Conservation (phyloP, 108 stramenopile species). For the Fragilaria crotonensis region DNA sequence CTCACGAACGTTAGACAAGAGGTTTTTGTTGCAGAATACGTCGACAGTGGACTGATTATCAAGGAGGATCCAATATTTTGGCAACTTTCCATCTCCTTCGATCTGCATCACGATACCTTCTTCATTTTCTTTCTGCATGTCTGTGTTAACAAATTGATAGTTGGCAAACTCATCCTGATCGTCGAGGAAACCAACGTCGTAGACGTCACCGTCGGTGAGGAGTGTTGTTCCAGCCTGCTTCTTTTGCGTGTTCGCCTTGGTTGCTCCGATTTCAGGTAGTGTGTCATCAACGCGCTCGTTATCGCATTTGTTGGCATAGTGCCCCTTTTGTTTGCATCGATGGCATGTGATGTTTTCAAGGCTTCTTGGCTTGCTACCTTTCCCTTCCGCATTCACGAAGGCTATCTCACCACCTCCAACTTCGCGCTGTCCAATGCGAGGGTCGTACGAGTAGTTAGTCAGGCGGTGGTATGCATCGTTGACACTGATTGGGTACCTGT, state of each 20-base stretch:
- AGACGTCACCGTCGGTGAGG: too few species aligned
- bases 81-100: background rate
- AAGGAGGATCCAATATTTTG: constrained; percentile 13
- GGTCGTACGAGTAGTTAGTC: background rate
- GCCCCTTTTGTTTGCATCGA: constrained; percentile 6
- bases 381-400: background rate
- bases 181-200: too few species aligned
- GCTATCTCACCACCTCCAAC: background rate
- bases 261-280: too few species aligned
- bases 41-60: constrained; percentile 38
- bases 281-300: too few species aligned
- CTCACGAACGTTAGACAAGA: constrained; percentile 16
- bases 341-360: background rate
- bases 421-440: background rate
- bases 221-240: too few species aligned
- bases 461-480: constrained; percentile 11
- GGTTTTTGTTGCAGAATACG: too few species aligned
- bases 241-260: too few species aligned
- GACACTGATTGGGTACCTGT: constrained; percentile 22
- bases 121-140: too few species aligned
- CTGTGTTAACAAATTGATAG: too few species aligned
- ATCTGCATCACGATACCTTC: too few species aligned
- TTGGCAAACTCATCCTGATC: too few species aligned
- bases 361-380: background rate
- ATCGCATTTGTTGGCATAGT: constrained; percentile 12